Base-by-base conservation (phyloP, 2,329 filamentous ascomycete species). In the Aspergillus cejpii region DNA sequence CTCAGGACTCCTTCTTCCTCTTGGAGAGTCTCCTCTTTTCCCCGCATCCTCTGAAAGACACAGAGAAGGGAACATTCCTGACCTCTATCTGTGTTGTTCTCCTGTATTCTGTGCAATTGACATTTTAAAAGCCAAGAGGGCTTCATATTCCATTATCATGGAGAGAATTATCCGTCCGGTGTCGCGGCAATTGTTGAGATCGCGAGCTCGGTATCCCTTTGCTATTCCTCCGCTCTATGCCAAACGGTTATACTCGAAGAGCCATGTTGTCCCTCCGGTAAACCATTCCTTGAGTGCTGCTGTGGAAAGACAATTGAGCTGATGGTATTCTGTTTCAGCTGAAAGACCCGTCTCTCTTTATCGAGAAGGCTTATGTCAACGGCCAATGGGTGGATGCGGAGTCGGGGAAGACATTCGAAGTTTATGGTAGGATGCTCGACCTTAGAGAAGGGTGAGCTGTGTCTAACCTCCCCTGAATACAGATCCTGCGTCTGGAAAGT, bases 371-470 rank as follows among this genome's bases (percentile, higher is more conserved):
- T 60, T 96, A 91, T 63, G 83, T 97, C 61, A 91, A 98, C 65
- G 92, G 92, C 60, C 79, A 94, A 77, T 98, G 90, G 87, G 79
- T 94, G 50, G 77, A 78, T 57, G 87, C 91, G 56, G 80, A 81
- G 61, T 94, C 88, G 1, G 87, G 88, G 62, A 83, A 94, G 77
- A 95, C 88, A 37, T 98, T 97, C 67, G 83, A 92, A 64, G 87
- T 96, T 48, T 76, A 79, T 52, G 84, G 82, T 84, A 69, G 23
- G 23, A 53, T n/a, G n/a, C n/a, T n/a, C n/a, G n/a, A n/a, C n/a
- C n/a, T n/a, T n/a, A n/a, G n/a, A n/a, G n/a, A n/a, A n/a, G n/a
- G n/a, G n/a, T n/a, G 62, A 15, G 14, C 17, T 3, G 10, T 10
- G 10, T 34, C 31, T n/a, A 40, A 28, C 5, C 11, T 24, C 8